Base-by-base conservation (phyloP, 495 filamentous ascomycete genomes). In the Aspergillus biplanus region DNA sequence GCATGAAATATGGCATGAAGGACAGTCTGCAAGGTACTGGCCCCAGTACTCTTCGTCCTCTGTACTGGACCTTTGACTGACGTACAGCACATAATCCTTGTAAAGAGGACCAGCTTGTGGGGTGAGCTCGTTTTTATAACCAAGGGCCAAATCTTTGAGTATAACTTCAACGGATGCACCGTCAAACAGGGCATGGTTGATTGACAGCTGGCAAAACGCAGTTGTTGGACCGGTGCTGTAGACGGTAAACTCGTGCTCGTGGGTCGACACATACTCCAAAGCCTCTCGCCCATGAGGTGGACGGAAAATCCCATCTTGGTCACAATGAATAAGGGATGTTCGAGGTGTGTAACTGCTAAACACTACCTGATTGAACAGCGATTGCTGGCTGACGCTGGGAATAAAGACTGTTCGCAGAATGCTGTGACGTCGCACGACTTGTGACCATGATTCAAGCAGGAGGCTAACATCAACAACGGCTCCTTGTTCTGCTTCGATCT, bases 321-420 rank as follows among this genome's bases (percentile, higher is more conserved):
- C 16, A 48, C 11, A 13, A 44, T 9, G 12, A 55, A 35, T 11
- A 11, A 16, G 15, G 5, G 15, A 16, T 11, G 52, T 50, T 6
- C 15, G 46, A 27, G 44, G 18, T 7, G 33, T 15, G 31, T 8
- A 27, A 21, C 37, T 50, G 5, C 9, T 33, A 2, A 54, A 21
- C 3, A 63, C 55, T 4, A 63, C 18, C 35, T 63, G 56, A 16
- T 67, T 33, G 49, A 49, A 34, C 8, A 6, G 9, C 32, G n/a
- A 18, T 13, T 42, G 32, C 3, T 46, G 52, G n/a, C 52, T 44
- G 11, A 21, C 15, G 13, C 79, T 73, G 32, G 35, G 35, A 39
- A 82, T 65, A 48, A 84, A 83, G 15, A 82, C 70, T 0, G 83
- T 83, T 21, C 83, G 65, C 11, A 86, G 72, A 11, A 76, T 67